Conservation (phyloP, 2,329 filamentous ascomycete species). For the Penicillium aurantiogriseum region DNA sequence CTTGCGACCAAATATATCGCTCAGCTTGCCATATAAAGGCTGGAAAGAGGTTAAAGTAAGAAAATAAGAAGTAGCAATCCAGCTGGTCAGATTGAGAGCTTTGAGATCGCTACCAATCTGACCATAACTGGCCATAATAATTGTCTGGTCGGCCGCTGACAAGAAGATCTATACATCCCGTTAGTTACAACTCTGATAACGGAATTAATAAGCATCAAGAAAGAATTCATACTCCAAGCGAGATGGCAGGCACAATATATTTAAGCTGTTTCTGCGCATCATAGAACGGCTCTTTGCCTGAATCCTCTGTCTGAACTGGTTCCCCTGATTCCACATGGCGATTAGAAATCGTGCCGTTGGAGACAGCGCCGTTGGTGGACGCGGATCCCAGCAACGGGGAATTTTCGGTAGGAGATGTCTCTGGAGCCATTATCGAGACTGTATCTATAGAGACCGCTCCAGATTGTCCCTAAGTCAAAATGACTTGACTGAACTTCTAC, state of each 20-base stretch:
- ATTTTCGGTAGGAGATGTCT: conserved; percentile 38
- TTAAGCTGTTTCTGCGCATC: conserved; percentile 53
- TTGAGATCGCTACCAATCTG: conserved; percentile 73
- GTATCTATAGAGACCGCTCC: not conserved
- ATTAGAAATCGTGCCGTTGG: conserved; percentile 25
- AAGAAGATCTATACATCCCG: conserved; percentile 60
- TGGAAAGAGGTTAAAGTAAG: conserved; percentile 73
- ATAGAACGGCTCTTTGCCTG: conserved; percentile 36
- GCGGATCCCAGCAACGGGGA: conserved; percentile 46
- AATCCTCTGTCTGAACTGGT: conserved; percentile 13
- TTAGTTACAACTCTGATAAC: not conserved
- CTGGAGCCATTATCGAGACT: conserved; percentile 25
- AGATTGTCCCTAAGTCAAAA: not conserved
- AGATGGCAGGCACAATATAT: conserved; percentile 61
- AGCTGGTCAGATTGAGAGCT: conserved; percentile 70
- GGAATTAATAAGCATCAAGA: not conserved
- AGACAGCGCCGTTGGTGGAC: conserved; percentile 27
- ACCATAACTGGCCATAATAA: conserved; percentile 75
- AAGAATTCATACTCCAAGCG: conserved; percentile 56
- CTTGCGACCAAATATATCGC: conserved; percentile 59
- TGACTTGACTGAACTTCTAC: not conserved
- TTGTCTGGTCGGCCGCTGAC: conserved; percentile 71
- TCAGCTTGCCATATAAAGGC: conserved; percentile 61
- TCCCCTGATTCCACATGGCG: conserved; percentile 24
- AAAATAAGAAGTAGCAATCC: conserved; percentile 71